Percentiles rank a stretch among this genome's conserved stretches.
Conservation (phyloP, 208 protist genomes). For the Phytomonas sp. region DNA sequence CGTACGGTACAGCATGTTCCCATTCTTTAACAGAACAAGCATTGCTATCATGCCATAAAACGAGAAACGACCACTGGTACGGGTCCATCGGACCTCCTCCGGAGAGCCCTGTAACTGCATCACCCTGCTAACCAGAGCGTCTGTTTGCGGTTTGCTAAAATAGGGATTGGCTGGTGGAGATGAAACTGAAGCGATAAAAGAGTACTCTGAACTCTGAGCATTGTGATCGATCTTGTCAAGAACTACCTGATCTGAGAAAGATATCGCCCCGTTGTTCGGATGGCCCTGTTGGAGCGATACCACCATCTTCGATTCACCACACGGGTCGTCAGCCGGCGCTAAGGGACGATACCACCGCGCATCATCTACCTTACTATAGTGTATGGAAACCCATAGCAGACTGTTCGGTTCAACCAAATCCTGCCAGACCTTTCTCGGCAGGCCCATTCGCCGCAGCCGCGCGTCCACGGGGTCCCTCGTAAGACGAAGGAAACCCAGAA, state of each 20-base stretch:
- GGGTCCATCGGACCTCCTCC: slow-evolving; percentile 61
- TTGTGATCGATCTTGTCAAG: not conserved
- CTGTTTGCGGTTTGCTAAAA: slow-evolving; percentile 56
- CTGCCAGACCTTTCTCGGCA: slow-evolving; percentile 19
- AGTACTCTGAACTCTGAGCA: not conserved
- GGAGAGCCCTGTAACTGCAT: slow-evolving; percentile 30
- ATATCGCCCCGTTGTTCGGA: too few species aligned
- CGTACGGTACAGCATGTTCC: slow-evolving; percentile 36
- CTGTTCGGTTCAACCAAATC: slow-evolving; percentile 23
- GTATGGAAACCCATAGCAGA: slow-evolving; percentile 23
- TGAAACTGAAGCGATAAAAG: not conserved
- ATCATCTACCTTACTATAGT: slow-evolving; percentile 24
- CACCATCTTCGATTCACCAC: too few species aligned
- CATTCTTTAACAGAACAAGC: slow-evolving; percentile 71
- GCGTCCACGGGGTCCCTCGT: slow-evolving; percentile 14
- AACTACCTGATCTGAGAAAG: too few species aligned
- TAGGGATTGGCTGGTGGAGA: not conserved
- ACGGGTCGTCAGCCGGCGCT: too few species aligned
- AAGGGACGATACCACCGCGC: slow-evolving; percentile 10
- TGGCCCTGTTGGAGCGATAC: too few species aligned
- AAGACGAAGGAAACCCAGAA: slow-evolving; percentile 14
- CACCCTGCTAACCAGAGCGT: slow-evolving; percentile 46
- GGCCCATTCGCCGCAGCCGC: slow-evolving; percentile 20
- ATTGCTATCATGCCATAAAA: slow-evolving; percentile 48
- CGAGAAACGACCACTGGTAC: slow-evolving; percentile 34